phyloP scores from a whole-genome alignment of 371 early-diverging fungal species.

The Thermomucor indicae-seudaticae region DNA sequence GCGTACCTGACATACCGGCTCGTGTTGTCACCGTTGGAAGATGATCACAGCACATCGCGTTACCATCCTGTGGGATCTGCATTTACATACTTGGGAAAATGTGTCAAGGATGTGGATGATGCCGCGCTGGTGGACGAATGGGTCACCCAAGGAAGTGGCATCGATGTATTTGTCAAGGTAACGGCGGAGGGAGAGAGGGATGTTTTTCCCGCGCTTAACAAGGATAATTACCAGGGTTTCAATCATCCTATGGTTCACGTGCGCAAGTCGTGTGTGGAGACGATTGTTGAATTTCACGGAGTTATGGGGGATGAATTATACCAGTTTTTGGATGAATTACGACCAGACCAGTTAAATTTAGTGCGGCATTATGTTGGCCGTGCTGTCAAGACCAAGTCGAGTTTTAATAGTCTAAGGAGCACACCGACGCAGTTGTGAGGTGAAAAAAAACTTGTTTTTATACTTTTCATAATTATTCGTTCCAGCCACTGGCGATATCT shows the following conservation, averaged over 20 bases:
- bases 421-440: constrained; percentile 12
- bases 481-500: not conserved
- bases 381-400: constrained; percentile 35
- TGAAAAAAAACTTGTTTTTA: not conserved
- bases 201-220: not conserved
- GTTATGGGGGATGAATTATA: constrained; percentile 39
- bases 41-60: constrained; percentile 10
- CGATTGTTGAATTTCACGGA: constrained; percentile 46
- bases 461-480: not conserved
- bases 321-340: constrained; percentile 30
- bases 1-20: constrained; percentile 33
- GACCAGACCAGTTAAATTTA: constrained; percentile 41
- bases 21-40: constrained; percentile 18
- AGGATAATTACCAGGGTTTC: constrained; percentile 24
- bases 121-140: constrained; percentile 38
- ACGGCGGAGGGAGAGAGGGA: not conserved
- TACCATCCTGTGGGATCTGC: constrained; percentile 45
- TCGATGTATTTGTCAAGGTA: constrained; percentile 39
- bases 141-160: constrained; percentile 35
- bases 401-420: constrained; percentile 30
- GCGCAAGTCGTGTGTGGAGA: constrained; percentile 45
- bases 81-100: constrained; percentile 43
- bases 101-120: constrained; percentile 34
- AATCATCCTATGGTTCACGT: constrained; percentile 37
- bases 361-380: constrained; percentile 42